These are phyloP conservation scores for Fusarium ambrosium DNA, from an alignment of 2,329 filamentous ascomycete species.

Conservation along the genomic window DNA sequence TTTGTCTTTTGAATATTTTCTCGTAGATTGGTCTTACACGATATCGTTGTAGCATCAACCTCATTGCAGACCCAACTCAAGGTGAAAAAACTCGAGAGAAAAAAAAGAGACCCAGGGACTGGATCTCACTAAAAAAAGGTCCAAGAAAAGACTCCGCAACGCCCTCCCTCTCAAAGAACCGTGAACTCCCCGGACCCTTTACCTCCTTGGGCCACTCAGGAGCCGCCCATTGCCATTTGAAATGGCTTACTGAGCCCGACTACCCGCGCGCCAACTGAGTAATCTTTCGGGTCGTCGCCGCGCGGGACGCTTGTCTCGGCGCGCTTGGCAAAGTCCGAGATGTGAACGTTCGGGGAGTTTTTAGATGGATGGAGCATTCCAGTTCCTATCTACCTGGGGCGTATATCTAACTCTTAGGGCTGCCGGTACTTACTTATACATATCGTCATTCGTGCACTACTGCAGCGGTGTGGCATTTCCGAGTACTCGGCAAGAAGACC, in stretches of 20 bases:
- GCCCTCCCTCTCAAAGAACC: constrained; percentile 18
- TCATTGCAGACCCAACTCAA: constrained; percentile 32
- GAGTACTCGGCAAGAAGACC: constrained; percentile 30
- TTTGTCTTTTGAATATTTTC: constrained; percentile 9
- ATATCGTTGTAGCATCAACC: constrained; percentile 16
- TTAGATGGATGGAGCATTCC: not conserved
- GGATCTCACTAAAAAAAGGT: constrained; percentile 25
- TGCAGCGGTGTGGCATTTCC: not conserved
- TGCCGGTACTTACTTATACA: not conserved
- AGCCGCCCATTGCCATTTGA: constrained; percentile 34
- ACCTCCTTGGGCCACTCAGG: constrained; percentile 31
- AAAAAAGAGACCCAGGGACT: not conserved
- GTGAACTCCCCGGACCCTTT: constrained; percentile 22
- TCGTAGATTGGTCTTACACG: constrained; percentile 12
- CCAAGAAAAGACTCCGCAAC: constrained; percentile 1
- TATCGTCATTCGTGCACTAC: not conserved
- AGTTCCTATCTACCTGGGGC: not conserved
- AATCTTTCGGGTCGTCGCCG: constrained; percentile 22
- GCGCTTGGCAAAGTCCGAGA: not conserved
- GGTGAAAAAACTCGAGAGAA: not conserved
- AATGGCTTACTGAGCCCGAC: constrained; percentile 41
- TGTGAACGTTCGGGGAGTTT: not conserved
- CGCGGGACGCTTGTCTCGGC: not conserved
- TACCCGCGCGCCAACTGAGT: constrained; percentile 44
- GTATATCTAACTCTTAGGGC: not conserved